Conservation (phyloP, 2,329 filamentous ascomycete species). For the Claviceps arundinis region DNA sequence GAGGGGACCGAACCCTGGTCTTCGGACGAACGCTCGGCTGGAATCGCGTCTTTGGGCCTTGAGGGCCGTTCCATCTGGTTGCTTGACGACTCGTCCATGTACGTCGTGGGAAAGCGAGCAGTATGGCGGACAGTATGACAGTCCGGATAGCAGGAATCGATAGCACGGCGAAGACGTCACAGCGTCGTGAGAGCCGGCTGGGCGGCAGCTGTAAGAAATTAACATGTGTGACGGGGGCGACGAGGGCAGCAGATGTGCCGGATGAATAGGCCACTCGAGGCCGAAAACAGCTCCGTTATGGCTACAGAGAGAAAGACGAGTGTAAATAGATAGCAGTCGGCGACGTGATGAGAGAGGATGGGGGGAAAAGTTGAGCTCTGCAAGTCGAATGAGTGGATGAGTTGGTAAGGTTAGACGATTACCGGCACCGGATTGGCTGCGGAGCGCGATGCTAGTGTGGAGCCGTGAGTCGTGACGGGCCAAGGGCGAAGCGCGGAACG, state of each 20-base stretch:
- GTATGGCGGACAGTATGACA: too few species aligned
- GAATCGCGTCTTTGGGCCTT: slow-evolving; percentile 36
- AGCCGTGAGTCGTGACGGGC: slow-evolving; percentile 16
- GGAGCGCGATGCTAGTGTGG: slow-evolving; percentile 24
- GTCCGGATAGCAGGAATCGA: not conserved
- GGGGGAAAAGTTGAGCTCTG: not conserved
- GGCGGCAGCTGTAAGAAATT: slow-evolving; percentile 38
- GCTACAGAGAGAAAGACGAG: not conserved
- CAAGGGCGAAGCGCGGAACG: not conserved
- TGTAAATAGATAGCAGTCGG: not conserved
- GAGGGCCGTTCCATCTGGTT: slow-evolving; percentile 40
- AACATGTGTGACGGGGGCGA: slow-evolving; percentile 38
- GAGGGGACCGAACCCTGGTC: slow-evolving; percentile 20
- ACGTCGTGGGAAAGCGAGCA: slow-evolving; percentile 1
- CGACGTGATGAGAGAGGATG: slow-evolving; percentile 1
- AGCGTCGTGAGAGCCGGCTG: slow-evolving; percentile 41
- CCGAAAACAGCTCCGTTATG: not conserved
- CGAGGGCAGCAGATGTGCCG: slow-evolving; percentile 6
- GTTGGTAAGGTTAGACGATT: slow-evolving; percentile 6
- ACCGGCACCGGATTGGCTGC: slow-evolving; percentile 20
- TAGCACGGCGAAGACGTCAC: slow-evolving; percentile 30
- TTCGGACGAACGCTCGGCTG: slow-evolving; percentile 31
- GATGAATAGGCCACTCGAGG: not conserved
- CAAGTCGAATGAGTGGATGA: slow-evolving; percentile 2
- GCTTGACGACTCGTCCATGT: slow-evolving; percentile 4